Conservation (phyloP, 139 green algal species). For the Chlorella sp. region DNA sequence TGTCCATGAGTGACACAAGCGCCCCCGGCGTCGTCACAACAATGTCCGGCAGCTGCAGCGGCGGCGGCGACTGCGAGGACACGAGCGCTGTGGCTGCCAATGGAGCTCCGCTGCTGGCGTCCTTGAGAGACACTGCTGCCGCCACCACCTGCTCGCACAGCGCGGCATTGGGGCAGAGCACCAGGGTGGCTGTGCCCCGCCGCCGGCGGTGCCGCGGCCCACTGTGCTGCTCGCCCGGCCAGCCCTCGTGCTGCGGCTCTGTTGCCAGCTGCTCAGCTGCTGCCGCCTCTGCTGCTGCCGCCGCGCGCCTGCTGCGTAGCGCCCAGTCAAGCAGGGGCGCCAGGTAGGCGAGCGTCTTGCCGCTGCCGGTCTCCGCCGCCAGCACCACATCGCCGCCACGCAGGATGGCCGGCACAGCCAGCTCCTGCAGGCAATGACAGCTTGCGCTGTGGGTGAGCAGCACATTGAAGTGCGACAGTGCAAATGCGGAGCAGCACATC, state of each 20-base stretch:
- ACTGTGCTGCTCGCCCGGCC: neutral
- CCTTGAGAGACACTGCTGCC: conserved; percentile 37
- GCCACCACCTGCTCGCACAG: conserved; percentile 79
- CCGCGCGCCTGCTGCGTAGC: conserved; percentile 24
- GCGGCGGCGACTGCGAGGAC: conserved; percentile 62
- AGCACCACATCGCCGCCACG: conserved; percentile 78
- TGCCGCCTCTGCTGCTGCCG: neutral
- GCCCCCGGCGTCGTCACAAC: conserved; percentile 79
- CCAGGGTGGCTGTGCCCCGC: conserved; percentile 51
- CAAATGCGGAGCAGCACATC: neutral
- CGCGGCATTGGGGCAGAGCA: conserved; percentile 89
- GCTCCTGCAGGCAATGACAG: conserved; percentile 50
- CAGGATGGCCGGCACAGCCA: conserved; percentile 62
- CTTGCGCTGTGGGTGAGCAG: neutral
- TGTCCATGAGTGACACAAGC: conserved; percentile 60
- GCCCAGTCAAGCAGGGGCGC: conserved; percentile 73
- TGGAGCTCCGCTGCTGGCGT: conserved; percentile 31
- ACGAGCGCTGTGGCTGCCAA: conserved; percentile 56
- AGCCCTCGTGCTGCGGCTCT: too few relatives aligned
- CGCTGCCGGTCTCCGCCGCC: conserved; percentile 95
- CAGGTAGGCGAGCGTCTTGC: conserved; percentile 97
- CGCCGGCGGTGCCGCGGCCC: neutral
- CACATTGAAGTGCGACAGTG: neutral
- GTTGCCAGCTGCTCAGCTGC: neutral
- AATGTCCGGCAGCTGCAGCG: conserved; percentile 67